These are phyloP conservation scores for Benincasa hispida DNA, from an alignment of 306 rosid genomes.

Conservation along the genomic window DNA sequence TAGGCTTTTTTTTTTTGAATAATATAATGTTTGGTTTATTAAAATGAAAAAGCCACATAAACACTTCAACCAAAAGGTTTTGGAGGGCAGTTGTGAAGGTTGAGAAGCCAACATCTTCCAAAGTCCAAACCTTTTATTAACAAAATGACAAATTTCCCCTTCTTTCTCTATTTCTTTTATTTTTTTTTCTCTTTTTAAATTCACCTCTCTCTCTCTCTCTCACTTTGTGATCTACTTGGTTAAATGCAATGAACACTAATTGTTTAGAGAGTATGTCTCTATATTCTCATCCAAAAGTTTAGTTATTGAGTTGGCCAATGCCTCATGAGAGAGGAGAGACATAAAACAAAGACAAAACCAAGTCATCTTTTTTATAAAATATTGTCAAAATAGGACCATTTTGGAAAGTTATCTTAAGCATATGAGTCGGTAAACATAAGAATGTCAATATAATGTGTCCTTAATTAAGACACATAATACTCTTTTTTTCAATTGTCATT, in stretches of 20 bases:
- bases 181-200: neutral
- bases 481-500: neutral
- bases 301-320: neutral
- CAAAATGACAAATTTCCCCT: slow-evolving; percentile 7
- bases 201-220: neutral
- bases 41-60: slow-evolving; percentile 1
- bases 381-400: neutral
- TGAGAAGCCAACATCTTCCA: slow-evolving; percentile 17
- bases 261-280: neutral
- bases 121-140: slow-evolving; percentile 1
- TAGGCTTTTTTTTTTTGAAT: neutral
- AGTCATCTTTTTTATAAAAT: neutral
- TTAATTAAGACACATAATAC: neutral
- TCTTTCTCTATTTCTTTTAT: neutral
- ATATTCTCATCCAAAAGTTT: neutral
- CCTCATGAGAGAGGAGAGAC: neutral
- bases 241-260: slow-evolving; percentile 18
- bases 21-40: slow-evolving; percentile 2
- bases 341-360: neutral
- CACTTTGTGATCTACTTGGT: neutral
- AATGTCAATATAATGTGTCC: neutral
- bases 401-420: neutral
- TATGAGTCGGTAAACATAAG: too few relatives aligned
- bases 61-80: slow-evolving; percentile 5
- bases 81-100: slow-evolving; percentile 24